Percentiles rank a stretch among this genome's conserved stretches.
These are phyloP conservation scores for Lepidium aucheri DNA, from an alignment of 345 rosid genomes.

Conservation along the genomic window DNA sequence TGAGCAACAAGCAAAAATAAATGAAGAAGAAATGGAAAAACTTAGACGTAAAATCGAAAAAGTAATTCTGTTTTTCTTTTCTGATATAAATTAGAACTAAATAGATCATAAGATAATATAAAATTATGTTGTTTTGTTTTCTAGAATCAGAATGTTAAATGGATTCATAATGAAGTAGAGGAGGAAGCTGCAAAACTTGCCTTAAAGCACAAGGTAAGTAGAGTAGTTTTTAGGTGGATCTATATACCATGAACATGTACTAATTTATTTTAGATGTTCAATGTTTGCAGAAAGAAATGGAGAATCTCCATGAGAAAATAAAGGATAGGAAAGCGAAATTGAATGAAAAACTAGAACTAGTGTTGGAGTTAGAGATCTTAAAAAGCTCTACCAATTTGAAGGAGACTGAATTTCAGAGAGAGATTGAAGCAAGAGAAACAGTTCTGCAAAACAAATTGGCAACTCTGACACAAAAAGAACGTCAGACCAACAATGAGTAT, in stretches of 20 bases:
- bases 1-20: too few species aligned
- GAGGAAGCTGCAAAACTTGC: conserved; percentile 41
- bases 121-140: not conserved
- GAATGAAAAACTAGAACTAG: conserved; percentile 28
- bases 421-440: too few species aligned
- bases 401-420: too few species aligned
- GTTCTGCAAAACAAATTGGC: too few species aligned
- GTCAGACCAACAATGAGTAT: conserved; percentile 40
- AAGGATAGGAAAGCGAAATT: conserved; percentile 43
- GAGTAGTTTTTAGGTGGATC: not conserved
- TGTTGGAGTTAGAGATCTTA: too few species aligned
- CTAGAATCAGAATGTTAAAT: conserved; percentile 48
- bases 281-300: conserved; percentile 49
- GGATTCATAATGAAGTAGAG: conserved; percentile 63
- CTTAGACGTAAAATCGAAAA: conserved; percentile 34
- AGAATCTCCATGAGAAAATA: conserved; percentile 37
- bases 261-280: not conserved
- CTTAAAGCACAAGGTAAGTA: conserved; percentile 48
- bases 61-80: conserved; percentile 28
- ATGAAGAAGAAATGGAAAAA: conserved; percentile 12
- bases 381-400: too few species aligned
- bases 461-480: conserved; percentile 26
- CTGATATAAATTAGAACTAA: not conserved
- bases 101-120: not conserved
- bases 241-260: not conserved